Evolutionary conservation across 352 stramenopile species (phyloP), one percentile per base, ranked within the genome.

Genomic region (Peronospora destructor): DNA sequence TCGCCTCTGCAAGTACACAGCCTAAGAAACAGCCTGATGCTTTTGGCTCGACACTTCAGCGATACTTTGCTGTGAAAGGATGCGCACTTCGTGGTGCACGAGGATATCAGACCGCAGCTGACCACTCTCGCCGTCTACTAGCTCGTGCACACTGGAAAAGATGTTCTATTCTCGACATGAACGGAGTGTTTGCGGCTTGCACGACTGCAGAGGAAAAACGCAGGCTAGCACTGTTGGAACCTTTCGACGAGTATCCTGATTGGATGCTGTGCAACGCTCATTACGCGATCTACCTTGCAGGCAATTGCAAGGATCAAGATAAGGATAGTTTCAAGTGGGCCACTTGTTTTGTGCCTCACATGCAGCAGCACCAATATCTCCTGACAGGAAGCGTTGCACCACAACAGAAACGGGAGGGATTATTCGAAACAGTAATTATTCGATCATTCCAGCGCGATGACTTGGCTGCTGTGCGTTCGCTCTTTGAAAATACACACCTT

Each of bases 241-340:
- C 62, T 5, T 90, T 90, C 40, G 78, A 90, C 45, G 78, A 90
- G 33, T 82, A 69, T 45, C 62, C 64, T 11, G 78, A 90, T 55
- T 85, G 70, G 78, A 60, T 56, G 26, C 50, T 85, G 21, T 74
- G 67, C 49, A 90, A 86, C 46, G 57, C 75, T 0, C 78, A 86
- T 49, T 90, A 90, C 41, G 78, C 66, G 2, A 55, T 90, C 13
- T 70, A 75, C 23, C 37, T 90, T 9, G 75, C 66, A 13, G 71
- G 66, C 23, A 74, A 72, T 12, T 45, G 48, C 29, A 45, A 39
- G 9, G 21, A 52, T 10, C 34, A 58, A 35, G 49, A 51, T 14
- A 39, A 30, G 19, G 12, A 44, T 41, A 9, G 42, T 26, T 7
- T 45, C 2, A 61, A 74, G 42, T 77, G 66, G 68, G 76, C 45